phyloP scores from a whole-genome alignment of 2,329 filamentous ascomycete genomes.

The Trichoderma asperellum region DNA sequence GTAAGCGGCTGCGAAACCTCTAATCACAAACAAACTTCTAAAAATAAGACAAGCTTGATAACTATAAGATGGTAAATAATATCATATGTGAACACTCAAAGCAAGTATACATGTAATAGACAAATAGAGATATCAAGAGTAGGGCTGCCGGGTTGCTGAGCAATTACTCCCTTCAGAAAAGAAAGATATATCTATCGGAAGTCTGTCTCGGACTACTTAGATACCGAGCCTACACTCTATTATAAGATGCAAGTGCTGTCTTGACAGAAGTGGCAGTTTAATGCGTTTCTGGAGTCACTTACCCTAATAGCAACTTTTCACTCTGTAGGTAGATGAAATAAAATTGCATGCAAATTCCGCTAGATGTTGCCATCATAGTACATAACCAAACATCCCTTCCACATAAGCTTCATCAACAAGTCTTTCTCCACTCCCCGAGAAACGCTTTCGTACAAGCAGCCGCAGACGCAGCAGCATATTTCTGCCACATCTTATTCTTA shows the following conservation, averaged over 20 bases:
- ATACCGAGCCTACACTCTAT: background rate
- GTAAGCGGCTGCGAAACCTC: too few relatives aligned
- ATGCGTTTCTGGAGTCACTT: background rate
- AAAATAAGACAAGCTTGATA: too few relatives aligned
- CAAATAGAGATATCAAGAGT: too few relatives aligned
- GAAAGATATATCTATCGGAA: too few relatives aligned
- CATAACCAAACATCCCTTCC: background rate
- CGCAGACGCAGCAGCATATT: conserved; percentile 30
- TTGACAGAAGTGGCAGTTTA: background rate
- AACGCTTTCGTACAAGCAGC: conserved; percentile 26
- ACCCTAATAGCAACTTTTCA: too few relatives aligned
- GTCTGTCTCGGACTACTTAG: background rate
- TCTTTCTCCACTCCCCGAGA: conserved; percentile 9
- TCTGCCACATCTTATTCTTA: conserved; percentile 43
- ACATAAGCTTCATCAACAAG: background rate
- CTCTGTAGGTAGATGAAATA: too few relatives aligned
- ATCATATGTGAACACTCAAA: too few relatives aligned
- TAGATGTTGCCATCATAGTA: background rate
- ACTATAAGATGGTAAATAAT: too few relatives aligned
- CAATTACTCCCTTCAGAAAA: too few relatives aligned
- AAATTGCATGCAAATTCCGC: background rate
- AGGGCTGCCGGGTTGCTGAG: too few relatives aligned
- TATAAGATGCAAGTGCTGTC: background rate
- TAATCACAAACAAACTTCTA: too few relatives aligned
- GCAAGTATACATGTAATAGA: too few relatives aligned